phyloP scores from a whole-genome alignment of 2,329 filamentous ascomycete genomes.

The Raffaelea ambrosiae region DNA sequence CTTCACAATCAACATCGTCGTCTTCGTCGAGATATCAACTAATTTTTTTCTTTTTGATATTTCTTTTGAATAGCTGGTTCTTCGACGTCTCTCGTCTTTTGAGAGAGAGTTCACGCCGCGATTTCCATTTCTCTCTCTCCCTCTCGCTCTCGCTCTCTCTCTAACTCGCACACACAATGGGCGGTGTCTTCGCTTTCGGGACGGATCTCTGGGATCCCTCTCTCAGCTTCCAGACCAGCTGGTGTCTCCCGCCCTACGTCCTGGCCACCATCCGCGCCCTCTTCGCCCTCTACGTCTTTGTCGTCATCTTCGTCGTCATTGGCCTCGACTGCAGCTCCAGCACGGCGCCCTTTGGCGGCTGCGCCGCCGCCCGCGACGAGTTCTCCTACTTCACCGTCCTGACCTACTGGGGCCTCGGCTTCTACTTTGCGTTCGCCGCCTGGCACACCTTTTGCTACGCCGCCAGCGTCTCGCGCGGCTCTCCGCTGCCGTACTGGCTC shows the following conservation, averaged over 20 bases:
- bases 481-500: conserved; percentile 52
- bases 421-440: conserved; percentile 64
- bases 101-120: too few species aligned
- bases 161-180: conserved; percentile 5
- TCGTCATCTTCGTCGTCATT: conserved; percentile 54
- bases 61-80: too few species aligned
- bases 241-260: conserved; percentile 60
- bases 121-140: too few species aligned
- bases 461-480: conserved; percentile 28
- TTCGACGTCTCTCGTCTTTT: too few species aligned
- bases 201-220: conserved; percentile 41
- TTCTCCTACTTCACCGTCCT: conserved; percentile 81
- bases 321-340: conserved; percentile 53
- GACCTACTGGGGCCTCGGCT: conserved; percentile 74
- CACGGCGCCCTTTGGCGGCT: conserved; percentile 33
- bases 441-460: conserved; percentile 64
- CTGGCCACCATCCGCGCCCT: conserved; percentile 50
- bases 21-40: too few species aligned
- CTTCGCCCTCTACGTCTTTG: conserved; percentile 60
- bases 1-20: too few species aligned
- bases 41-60: too few species aligned
- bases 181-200: conserved; percentile 29
- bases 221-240: conserved; percentile 70
- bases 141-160: neutral
- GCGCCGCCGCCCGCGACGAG: conserved; percentile 36